Evolutionary conservation across 257 asterid species (phyloP).

Genomic region (Echites panduratus): DNA sequence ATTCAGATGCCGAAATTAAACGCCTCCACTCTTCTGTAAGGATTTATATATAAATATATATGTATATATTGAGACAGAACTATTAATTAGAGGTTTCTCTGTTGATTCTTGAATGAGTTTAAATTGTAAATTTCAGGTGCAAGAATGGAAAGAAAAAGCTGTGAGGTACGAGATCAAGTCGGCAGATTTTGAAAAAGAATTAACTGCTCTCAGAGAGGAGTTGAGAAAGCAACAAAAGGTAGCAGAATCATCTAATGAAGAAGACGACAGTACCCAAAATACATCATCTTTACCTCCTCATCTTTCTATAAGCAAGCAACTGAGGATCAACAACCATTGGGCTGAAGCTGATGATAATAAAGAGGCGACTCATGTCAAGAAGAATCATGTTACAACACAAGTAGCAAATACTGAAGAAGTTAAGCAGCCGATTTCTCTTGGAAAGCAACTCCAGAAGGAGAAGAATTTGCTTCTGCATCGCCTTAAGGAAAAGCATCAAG

Average conservation of each 20-base stretch:
- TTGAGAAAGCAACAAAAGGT: conserved; percentile 24
- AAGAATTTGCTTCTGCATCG: conserved; percentile 36
- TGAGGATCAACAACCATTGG: conserved; percentile 36
- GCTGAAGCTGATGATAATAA: conserved; percentile 9
- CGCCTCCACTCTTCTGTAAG: conserved; percentile 53
- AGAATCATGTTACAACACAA: conserved; percentile 1
- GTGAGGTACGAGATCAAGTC: conserved; percentile 43
- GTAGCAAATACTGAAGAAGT: conserved; percentile 20
- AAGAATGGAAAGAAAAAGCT: conserved; percentile 68
- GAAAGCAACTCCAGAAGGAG: conserved; percentile 73
- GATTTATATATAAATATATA: no score
- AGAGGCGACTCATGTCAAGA: background rate
- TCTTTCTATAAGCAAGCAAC: no score
- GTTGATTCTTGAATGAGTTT: no score
- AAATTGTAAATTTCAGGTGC: conserved; percentile 34
- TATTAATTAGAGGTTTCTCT: no score
- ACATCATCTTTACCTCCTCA: no score
- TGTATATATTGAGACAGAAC: no score
- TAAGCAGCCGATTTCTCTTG: conserved; percentile 44
- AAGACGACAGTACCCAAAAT: conserved; percentile 14
- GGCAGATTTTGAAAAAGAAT: conserved; percentile 32
- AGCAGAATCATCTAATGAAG: background rate
- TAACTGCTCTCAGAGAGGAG: conserved; percentile 31
- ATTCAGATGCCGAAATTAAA: conserved; percentile 40
- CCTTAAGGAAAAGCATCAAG: conserved; percentile 26